Conservation (phyloP, 129 eudicot species). For the Oenanthe sinensis region DNA sequence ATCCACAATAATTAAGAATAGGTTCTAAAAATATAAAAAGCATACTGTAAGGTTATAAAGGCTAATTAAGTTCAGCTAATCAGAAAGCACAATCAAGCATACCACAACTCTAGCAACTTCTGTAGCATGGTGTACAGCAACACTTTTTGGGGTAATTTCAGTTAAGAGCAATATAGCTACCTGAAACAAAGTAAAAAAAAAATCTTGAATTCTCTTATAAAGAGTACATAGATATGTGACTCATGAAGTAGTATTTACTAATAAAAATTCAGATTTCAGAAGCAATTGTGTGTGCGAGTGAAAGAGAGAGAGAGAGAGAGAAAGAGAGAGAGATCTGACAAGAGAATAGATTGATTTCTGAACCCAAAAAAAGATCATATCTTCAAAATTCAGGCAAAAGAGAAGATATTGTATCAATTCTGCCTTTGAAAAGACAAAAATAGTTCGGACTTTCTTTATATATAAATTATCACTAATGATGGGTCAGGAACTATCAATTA, state of each 20-base stretch:
- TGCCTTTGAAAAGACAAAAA: neutral
- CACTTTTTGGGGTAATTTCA: slow-evolving; percentile 96
- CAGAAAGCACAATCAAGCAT: slow-evolving; percentile 31
- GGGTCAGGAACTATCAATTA: neutral
- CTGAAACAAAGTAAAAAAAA: slow-evolving; percentile 26
- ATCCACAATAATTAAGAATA: neutral
- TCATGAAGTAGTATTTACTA: neutral
- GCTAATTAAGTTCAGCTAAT: neutral
- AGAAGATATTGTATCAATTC: neutral
- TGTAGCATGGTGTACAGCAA: slow-evolving; percentile 96
- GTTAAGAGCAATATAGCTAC: slow-evolving; percentile 92
- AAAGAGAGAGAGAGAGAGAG: neutral
- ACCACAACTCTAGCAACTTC: slow-evolving; percentile 99
- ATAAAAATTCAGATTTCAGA: neutral
- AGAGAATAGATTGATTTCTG: neutral
- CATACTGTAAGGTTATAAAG: neutral
- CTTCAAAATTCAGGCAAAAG: neutral
- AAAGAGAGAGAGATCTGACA: neutral
- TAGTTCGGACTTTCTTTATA: neutral
- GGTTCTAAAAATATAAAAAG: neutral
- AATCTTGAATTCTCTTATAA: neutral
- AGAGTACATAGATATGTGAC: neutral
- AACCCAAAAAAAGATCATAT: neutral
- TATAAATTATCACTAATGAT: neutral
- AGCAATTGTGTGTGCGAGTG: neutral